Evolutionary conservation across 768 basidiomycete species (phyloP).

Genomic region (Lactifluus subvellereus): DNA sequence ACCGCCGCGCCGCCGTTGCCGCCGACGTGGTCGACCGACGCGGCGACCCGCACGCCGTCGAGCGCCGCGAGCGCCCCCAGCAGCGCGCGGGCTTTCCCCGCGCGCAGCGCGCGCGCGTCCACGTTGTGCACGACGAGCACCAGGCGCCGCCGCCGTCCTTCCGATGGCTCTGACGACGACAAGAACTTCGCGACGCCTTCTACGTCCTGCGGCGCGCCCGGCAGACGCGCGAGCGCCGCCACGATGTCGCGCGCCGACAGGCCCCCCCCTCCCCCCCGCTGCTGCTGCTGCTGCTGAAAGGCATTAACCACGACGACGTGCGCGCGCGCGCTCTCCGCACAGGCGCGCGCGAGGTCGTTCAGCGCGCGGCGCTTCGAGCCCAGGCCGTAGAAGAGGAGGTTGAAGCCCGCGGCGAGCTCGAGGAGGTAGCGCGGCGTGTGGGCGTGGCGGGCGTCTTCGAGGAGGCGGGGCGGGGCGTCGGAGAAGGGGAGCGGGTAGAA

Average conservation of each 20-base stretch:
- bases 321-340: constrained; percentile 49
- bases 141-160: constrained; percentile 37
- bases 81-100: constrained; percentile 53
- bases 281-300: constrained; percentile 45
- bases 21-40: constrained; percentile 84
- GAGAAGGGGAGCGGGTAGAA: constrained; percentile 29
- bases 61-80: constrained; percentile 69
- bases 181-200: constrained; percentile 70
- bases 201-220: constrained; percentile 37
- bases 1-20: constrained; percentile 30
- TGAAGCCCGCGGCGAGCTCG: constrained; percentile 82
- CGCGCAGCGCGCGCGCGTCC: constrained; percentile 67
- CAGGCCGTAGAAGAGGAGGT: constrained; percentile 80
- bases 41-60: constrained; percentile 73
- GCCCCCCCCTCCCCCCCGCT: constrained; percentile 22
- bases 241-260: constrained; percentile 55
- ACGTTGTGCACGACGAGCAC: constrained; percentile 87
- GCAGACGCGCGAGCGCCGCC: constrained; percentile 28
- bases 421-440: constrained; percentile 56
- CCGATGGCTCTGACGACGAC: constrained; percentile 11
- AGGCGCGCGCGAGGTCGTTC: constrained; percentile 61
- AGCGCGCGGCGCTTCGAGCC: constrained; percentile 80
- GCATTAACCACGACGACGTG: constrained; percentile 77
- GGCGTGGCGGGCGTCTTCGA: constrained; percentile 29
- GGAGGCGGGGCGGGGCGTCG: constrained; percentile 8